Base-by-base conservation (phyloP, 1,284 basidiomycete species). In the Paramarasmius palmivorus region DNA sequence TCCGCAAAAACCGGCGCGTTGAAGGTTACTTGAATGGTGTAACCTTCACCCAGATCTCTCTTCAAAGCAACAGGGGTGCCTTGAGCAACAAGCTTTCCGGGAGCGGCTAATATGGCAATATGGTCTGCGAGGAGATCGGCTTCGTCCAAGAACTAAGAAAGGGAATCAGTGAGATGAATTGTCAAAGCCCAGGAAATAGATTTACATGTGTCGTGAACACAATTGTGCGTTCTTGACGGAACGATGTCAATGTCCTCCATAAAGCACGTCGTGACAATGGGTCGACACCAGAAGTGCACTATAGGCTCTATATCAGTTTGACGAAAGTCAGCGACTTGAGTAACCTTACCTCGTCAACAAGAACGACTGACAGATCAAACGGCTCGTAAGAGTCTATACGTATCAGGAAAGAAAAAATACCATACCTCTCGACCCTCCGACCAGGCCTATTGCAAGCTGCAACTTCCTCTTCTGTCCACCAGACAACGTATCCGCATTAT, bases 381-480 rank as follows among this genome's bases (percentile, higher is more conserved):
- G 23, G 26, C 41, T 17, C 55, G 26, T 22, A 65, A 35, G 17
- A 29, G 2, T 25, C 25, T 32, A 12, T 32, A 6, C 29, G 12
- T 32, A 32, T 32, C 29, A 32, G 17, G 9, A 36, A 36, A 20
- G n/a, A 42, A 40, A 34, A 49, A 25, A 48, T 25, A 32, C 61
- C 68, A 58, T 59, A 86, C 84, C 80, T 62, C 80, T 82, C 1
- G 87, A 89, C 0, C 87, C 88, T 3, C 89, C 90, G 10, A 91
- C 76, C 8, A 92, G 67, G 4, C 90, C 90, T 57, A 88, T 84
- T 0, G 90, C 90, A 19, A 92, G 73, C 63, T 92, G 89, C 22
- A 92, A 71, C 70, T 92, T 91, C 62, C 90, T 71, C 72, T 92
- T 92, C 73, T 93, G 90, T 6, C 90, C 90, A 1, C 90, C 90